Conservation (phyloP, 148 eudicot genomes). For the Cornus kousa region DNA sequence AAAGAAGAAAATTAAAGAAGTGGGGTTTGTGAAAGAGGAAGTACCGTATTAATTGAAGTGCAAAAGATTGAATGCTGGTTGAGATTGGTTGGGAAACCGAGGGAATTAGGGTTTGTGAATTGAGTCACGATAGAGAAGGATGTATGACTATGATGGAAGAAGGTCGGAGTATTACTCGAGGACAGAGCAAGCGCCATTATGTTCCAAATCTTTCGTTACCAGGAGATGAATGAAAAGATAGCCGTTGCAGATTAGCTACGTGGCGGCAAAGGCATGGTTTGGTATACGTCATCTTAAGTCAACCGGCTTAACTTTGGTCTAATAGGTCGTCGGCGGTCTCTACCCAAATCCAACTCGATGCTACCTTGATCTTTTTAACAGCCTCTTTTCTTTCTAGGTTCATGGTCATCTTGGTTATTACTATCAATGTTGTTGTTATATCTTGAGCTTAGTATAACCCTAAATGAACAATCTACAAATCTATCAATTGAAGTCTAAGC, state of each 20-base stretch:
- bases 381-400: too few species aligned
- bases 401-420: too few species aligned
- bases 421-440: too few species aligned
- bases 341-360: too few species aligned
- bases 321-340: too few species aligned
- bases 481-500: too few species aligned
- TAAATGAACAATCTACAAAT: too few species aligned
- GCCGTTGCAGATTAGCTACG: neutral
- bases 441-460: too few species aligned
- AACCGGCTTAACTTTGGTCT: too few species aligned
- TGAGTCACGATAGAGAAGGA: slow-evolving; percentile 8
- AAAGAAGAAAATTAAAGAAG: too few species aligned
- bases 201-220: neutral
- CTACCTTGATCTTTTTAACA: too few species aligned
- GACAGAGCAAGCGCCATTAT: slow-evolving; percentile 32
- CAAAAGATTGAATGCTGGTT: neutral
- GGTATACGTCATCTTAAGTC: too few species aligned
- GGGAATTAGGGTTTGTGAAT: slow-evolving; percentile 22
- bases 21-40: neutral
- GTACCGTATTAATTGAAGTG: slow-evolving; percentile 2
- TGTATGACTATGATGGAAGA: neutral
- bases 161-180: neutral
- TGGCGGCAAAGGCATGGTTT: neutral
- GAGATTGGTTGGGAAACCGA: slow-evolving; percentile 1
- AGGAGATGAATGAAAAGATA: neutral